Conservation (phyloP, 2,329 filamentous ascomycete species). For the Elsinoe australis region DNA sequence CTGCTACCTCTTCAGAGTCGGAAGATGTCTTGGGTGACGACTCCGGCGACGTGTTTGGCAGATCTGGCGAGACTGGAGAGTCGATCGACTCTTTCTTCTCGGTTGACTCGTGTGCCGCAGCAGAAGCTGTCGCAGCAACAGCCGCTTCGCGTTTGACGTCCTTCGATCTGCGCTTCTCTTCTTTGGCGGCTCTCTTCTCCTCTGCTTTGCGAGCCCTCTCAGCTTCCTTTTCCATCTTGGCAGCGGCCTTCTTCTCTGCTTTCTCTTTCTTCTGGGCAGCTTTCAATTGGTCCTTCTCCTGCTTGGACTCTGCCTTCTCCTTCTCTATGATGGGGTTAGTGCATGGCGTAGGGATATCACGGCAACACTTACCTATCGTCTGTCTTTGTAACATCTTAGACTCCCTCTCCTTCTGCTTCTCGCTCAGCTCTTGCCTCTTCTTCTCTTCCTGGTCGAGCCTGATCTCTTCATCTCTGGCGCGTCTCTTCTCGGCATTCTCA, state of each 20-base stretch:
- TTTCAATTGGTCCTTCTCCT: constrained; percentile 47
- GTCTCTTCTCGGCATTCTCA: constrained; percentile 65
- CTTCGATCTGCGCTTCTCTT: constrained; percentile 47
- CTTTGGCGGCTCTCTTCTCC: constrained; percentile 43
- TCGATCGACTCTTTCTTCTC: constrained; percentile 9
- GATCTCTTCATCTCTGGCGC: constrained; percentile 57
- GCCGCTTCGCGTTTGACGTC: constrained; percentile 28
- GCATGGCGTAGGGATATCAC: constrained; percentile 13
- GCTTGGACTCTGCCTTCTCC: constrained; percentile 44
- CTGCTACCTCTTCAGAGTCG: neutral
- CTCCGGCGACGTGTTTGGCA: no score
- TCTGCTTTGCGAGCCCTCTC: constrained; percentile 46
- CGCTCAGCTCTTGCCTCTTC: constrained; percentile 51
- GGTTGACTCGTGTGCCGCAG: constrained; percentile 12
- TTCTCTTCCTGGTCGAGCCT: constrained; percentile 58
- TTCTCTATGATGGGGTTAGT: constrained; percentile 45
- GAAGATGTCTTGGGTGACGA: neutral
- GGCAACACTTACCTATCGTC: constrained; percentile 48
- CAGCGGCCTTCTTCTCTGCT: constrained; percentile 41
- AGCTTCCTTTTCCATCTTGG: constrained; percentile 33
- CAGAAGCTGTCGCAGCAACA: constrained; percentile 18
- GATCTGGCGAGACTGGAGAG: no score
- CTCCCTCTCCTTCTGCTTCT: constrained; percentile 44
- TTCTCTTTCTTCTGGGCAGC: constrained; percentile 35
- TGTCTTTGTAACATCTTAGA: constrained; percentile 41